These are phyloP conservation scores for Pythium dissotocum DNA, from an alignment of 352 stramenopile species.

Conservation along the genomic window DNA sequence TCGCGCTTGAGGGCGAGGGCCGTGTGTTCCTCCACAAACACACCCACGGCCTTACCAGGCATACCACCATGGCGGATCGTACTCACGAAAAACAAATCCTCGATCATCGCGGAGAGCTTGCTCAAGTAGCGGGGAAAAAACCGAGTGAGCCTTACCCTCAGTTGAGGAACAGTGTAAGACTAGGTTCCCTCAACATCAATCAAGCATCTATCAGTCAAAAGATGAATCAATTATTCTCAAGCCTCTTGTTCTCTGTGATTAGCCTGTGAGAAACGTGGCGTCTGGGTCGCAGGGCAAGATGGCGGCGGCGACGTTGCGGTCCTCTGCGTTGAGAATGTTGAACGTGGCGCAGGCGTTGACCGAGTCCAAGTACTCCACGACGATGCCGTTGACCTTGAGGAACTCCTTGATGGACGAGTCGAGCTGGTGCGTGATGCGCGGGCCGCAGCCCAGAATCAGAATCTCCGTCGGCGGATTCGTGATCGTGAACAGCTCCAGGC, in stretches of 20 bases:
- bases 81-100: no score
- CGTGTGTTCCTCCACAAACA: no score
- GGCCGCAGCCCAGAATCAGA: constrained; percentile 76
- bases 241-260: neutral
- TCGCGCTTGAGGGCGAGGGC: no score
- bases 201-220: no score
- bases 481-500: constrained; percentile 73
- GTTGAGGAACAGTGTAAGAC: no score
- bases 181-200: no score
- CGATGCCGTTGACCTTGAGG: constrained; percentile 82
- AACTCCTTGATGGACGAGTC: constrained; percentile 63
- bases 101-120: no score
- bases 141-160: no score
- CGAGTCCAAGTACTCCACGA: constrained; percentile 85
- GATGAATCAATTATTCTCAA: neutral
- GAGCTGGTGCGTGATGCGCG: constrained; percentile 62
- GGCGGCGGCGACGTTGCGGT: constrained; percentile 77
- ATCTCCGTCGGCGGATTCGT: constrained; percentile 83
- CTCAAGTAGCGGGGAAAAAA: no score
- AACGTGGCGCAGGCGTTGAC: constrained; percentile 88
- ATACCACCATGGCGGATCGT: no score
- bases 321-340: constrained; percentile 91
- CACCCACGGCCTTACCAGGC: no score
- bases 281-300: constrained; percentile 72
- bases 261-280: constrained; percentile 15